phyloP scores from a whole-genome alignment of 177 flowering plant species.

The Vitis hybrid region DNA sequence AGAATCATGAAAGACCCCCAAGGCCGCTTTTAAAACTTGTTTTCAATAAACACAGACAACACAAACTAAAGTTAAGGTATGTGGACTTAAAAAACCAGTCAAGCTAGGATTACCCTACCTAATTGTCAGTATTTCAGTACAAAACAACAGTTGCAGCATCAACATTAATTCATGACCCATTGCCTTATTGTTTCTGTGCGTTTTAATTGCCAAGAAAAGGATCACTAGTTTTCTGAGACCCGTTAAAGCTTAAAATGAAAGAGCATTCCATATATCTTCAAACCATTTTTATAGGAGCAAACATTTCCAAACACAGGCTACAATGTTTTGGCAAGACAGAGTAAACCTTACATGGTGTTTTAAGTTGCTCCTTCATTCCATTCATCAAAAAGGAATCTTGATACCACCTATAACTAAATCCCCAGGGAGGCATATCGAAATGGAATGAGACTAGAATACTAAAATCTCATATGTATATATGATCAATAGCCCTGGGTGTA shows the following conservation, averaged over 20 bases:
- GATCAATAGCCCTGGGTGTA: constrained; percentile 37
- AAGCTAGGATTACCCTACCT: too few species aligned
- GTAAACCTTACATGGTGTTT: background rate
- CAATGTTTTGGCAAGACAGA: constrained; percentile 6
- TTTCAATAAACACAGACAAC: too few species aligned
- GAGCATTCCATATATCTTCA: background rate
- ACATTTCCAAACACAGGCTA: background rate
- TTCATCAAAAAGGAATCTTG: background rate
- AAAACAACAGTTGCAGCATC: too few species aligned
- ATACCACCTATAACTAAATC: constrained; percentile 14
- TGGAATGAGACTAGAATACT: background rate
- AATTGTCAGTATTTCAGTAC: too few species aligned
- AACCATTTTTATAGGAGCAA: background rate
- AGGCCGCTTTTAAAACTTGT: too few species aligned
- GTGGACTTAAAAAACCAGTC: too few species aligned
- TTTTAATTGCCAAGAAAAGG: too few species aligned
- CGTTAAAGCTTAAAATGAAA: background rate
- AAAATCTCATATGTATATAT: constrained; percentile 21
- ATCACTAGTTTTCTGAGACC: background rate
- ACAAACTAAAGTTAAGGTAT: too few species aligned
- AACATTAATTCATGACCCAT: too few species aligned
- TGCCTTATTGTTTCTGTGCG: too few species aligned
- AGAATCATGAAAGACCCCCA: too few species aligned
- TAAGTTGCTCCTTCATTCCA: background rate
- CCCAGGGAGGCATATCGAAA: constrained; percentile 5